Percentiles rank a stretch among this genome's conserved stretches.
These are phyloP conservation scores for Nannochloris sp. DNA, from an alignment of 139 green algal genomes.

Conservation along the genomic window DNA sequence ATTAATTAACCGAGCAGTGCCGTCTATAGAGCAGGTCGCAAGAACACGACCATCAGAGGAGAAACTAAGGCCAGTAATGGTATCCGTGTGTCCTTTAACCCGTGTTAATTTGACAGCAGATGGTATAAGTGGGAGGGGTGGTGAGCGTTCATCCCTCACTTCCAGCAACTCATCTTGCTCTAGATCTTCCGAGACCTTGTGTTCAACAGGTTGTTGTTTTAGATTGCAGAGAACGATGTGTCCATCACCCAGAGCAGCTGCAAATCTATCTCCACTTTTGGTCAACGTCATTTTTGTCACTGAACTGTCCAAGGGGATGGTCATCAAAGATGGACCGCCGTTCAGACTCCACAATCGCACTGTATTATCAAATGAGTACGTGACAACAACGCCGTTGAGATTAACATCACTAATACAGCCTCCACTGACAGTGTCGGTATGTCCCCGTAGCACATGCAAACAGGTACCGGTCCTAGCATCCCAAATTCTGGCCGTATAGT, in stretches of 20 bases:
- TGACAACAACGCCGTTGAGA: conserved; percentile 34
- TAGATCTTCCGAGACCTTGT: conserved; percentile 5
- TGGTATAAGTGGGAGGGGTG: too few relatives aligned
- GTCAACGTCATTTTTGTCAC: conserved; percentile 18
- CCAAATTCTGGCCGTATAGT: conserved; percentile 66
- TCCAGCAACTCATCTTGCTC: neutral
- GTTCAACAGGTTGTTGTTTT: too few relatives aligned
- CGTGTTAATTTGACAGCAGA: neutral
- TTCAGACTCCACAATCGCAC: conserved; percentile 33
- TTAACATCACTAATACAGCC: conserved; percentile 14
- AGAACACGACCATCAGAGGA: conserved; percentile 29
- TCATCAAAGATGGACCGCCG: conserved; percentile 13
- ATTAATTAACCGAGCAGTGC: conserved; percentile 41
- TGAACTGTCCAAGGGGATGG: neutral
- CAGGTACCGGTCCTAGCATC: conserved; percentile 25
- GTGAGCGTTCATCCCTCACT: neutral
- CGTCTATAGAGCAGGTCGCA: conserved; percentile 36
- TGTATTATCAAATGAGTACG: conserved; percentile 30
- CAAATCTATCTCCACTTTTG: conserved; percentile 24
- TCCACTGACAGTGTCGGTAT: conserved; percentile 18
- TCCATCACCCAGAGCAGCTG: conserved; percentile 21
- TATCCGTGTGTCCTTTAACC: conserved; percentile 35
- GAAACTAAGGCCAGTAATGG: conserved; percentile 28
- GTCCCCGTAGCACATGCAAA: conserved; percentile 24
- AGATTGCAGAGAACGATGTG: conserved; percentile 30